Evolutionary conservation across 345 rosid species (phyloP), one percentile per base, ranked within the genome.

Genomic region (Balakata baccata): DNA sequence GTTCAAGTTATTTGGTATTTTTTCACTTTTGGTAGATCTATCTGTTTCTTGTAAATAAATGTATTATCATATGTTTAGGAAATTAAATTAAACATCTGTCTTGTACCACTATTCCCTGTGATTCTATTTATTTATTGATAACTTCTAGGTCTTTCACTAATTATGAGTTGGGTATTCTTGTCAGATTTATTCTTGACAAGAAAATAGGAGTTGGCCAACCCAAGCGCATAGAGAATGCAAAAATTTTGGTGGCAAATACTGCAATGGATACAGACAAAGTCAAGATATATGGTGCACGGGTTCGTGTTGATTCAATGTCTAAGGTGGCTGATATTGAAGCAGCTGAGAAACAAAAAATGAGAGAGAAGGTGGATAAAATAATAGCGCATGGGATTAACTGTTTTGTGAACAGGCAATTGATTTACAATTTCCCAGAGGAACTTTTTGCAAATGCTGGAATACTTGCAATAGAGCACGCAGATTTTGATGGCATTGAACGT

Each of bases 221-320:
- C 25, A 95, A 92, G 80, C 90, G 93, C 75, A 86, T 95, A 64
- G 99, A 95, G 81, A 88, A 95, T 80, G 99, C 98, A 29, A 92
- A 92, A 34, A 92, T 95, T 79, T 81, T 95, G 89, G 99, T 92
- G 69, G 99, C 99, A 23, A 95, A 95, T 79, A 95, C 99, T 71
- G 99, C 99, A 47, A 92, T 95, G 99, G 99, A 95, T 80, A 95
- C 99, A 7, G 99, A 95, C 79, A 95, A 95, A 82, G 99, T 95
- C 46, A 95, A 95, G 84, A 95, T 95, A 34, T 95, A 92, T 70
- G 99, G 99, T 73, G 99, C 99, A 54, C 97, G 98, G 64, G 99
- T 95, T 78, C 96, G 99, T 71, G 99, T 95, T 60, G 99, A 95
- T 81, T 95, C 99, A 52, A 95, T 95, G 98, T 63, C 99, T 68